Base-by-base conservation (phyloP, 176 grass and related monocot genomes). In the Zea luxurians region DNA sequence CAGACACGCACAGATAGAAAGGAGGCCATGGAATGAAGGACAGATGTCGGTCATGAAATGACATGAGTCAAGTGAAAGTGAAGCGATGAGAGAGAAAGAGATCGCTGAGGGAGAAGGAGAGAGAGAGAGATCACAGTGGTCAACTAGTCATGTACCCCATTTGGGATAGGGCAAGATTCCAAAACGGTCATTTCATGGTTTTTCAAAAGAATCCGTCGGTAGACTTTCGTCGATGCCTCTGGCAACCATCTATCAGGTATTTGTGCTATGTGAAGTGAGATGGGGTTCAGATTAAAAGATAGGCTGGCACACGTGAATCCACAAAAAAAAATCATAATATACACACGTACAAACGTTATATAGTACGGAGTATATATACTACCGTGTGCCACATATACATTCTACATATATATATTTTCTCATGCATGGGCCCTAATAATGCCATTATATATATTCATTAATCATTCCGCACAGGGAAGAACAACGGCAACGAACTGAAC, bases 101-200 rank as follows among this genome's bases (percentile, higher is more conserved):
- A 62, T 60, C 78, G n/a, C n/a, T n/a, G n/a, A n/a, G n/a, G n/a
- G n/a, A n/a, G n/a, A n/a, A n/a, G 27, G 27, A 27, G 27, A 27
- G 27, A 27, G 27, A 27, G 27, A 27, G 27, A 27, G 27, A 27
- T 1, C 27, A 27, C 27, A 61, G 68, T 75, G 11, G 69, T 80
- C 76, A 82, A 60, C 62, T 66, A 20, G 47, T 66, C 46, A 71
- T 64, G 75, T 49, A 45, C 54, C 40, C 76, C 63, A 71, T 88
- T 88, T 61, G 41, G 64, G 57, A 52, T 61, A 65, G 64, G 57
- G 45, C 50, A 76, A 84, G 77, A 88, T 88, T 76, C 82, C 77
- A 77, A 66, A 84, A 76, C 27, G 82, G 86, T 76, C 82, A 84
- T 84, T 64, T 84, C 82, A 81, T 76, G 58, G 64, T n/a, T 80